Evolutionary conservation across 192 early-diverging fungal genomes (phyloP), one percentile per base, ranked within the genome.

Genomic region (Coemansia sp.): DNA sequence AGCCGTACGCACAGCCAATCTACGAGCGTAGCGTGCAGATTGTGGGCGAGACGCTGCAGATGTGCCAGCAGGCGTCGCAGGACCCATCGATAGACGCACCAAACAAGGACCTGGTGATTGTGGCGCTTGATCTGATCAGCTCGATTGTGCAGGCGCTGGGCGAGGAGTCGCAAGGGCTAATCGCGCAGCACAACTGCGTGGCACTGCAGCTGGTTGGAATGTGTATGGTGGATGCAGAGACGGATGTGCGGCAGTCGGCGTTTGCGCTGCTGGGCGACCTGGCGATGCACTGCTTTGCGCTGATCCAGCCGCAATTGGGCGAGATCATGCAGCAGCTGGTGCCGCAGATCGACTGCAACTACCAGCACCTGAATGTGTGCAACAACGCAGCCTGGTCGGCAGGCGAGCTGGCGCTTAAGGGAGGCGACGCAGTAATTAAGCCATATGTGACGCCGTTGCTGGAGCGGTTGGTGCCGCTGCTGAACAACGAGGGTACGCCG

Each of bases 361-460:
- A 58, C 23, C 22, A 58, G 47, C 75, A 81, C 61, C 81, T 93
- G 17, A 92, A 91, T 27, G 94, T 95, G 32, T 94, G 92, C 83
- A 99, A 99, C 76, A 99, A 99, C 67, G 98, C 96, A 14, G 87
- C 93, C 15, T 99, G 98, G 98, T 91, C 96, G 15, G 91, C 88
- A 11, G 98, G 96, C 51, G 98, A 99, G 85, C 93, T 99, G 72
- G 89, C 95, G 21, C 74, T 98, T 23, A 88, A 97, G 79, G 84
- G 79, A 12, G 90, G 88, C 25, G 70, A 81, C 12, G 93, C 90
- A 22, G 25, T 56, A 21, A 94, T 98, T 82, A 76, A 84, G 65
- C 84, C 81, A n/a, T 98, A 89, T 82, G 86, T 93, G 23, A 75
- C 84, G 25, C 88, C 89, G 15, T 70, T 98, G 51, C 82, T 99